A percentile compares a stretch with the other conserved stretches of the same genome.
Conservation (phyloP, 495 filamentous ascomycete species). For the Thozetella sp. region DNA sequence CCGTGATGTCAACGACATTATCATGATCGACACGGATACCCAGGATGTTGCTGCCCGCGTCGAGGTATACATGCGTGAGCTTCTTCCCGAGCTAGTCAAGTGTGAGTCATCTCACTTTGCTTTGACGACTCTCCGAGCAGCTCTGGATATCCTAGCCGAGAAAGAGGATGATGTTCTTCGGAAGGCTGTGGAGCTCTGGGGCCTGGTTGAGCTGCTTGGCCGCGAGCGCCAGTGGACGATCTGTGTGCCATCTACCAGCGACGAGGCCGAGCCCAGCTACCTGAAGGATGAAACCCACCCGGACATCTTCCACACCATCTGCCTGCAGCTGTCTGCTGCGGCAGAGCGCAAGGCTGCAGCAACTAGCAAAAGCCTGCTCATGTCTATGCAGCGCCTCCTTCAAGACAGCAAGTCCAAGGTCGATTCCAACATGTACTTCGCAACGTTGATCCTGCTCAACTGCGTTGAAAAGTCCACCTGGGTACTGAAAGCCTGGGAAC, state of each 20-base stretch:
- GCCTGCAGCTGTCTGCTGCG: slow-evolving; percentile 72
- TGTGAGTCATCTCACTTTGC: slow-evolving; percentile 70
- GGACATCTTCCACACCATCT: slow-evolving; percentile 53
- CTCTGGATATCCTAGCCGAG: slow-evolving; percentile 51
- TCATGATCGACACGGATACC: slow-evolving; percentile 65
- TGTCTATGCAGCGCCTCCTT: slow-evolving; percentile 75
- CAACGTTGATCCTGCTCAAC: slow-evolving; percentile 72
- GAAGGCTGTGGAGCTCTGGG: slow-evolving; percentile 75
- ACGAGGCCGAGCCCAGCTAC: slow-evolving; percentile 24
- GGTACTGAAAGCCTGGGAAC: slow-evolving; percentile 76
- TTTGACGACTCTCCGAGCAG: slow-evolving; percentile 63
- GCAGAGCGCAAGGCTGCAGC: slow-evolving; percentile 71
- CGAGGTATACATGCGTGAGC: slow-evolving; percentile 70
- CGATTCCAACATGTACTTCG: slow-evolving; percentile 73
- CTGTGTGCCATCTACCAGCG: slow-evolving; percentile 28
- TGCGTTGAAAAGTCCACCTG: slow-evolving; percentile 85
- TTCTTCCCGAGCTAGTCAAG: slow-evolving; percentile 61
- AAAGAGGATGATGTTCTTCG: slow-evolving; percentile 67
- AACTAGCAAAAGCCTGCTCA: slow-evolving; percentile 69
- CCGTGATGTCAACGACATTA: slow-evolving; percentile 38
- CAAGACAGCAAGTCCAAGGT: slow-evolving; percentile 70
- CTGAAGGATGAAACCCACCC: slow-evolving; percentile 41
- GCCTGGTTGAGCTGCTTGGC: slow-evolving; percentile 73
- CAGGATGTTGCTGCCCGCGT: slow-evolving; percentile 70
- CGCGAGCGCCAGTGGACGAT: slow-evolving; percentile 69